Conservation (phyloP, 805 yeast species). For the Lipomyces sp. region DNA sequence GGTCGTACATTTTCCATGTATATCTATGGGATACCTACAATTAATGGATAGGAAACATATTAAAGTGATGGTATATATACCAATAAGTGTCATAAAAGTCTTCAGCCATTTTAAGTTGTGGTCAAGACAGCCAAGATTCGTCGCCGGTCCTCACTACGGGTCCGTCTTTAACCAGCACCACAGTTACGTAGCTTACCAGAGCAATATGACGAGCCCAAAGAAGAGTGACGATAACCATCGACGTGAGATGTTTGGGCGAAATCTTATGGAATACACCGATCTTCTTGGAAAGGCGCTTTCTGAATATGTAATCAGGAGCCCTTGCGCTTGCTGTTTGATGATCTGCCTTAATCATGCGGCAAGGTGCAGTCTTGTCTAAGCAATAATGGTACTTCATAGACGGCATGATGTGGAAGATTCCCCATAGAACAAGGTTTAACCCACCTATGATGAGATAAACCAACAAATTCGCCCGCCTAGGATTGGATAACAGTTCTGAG, state of each 20-base stretch:
- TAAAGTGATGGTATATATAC: background rate
- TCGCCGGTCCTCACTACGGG: background rate
- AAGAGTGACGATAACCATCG: background rate
- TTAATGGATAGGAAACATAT: background rate
- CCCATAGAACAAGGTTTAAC: background rate
- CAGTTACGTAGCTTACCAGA: constrained; percentile 1
- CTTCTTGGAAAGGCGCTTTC: background rate
- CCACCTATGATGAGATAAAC: background rate
- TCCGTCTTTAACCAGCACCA: background rate
- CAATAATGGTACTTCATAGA: constrained; percentile 5
- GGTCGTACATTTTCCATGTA: constrained; percentile 2
- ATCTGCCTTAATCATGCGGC: too few species aligned
- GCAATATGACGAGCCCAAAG: constrained; percentile 8
- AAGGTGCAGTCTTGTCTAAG: background rate
- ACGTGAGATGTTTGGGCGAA: background rate
- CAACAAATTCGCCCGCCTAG: background rate
- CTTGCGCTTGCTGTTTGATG: background rate
- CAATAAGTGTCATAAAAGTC: constrained; percentile 1
- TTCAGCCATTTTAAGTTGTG: background rate
- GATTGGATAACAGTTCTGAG: background rate
- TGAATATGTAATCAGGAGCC: background rate
- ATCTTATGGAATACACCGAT: background rate
- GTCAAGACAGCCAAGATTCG: background rate
- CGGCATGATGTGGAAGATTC: constrained; percentile 2
- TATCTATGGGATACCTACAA: background rate